These are phyloP conservation scores for Tolypocladium cylindrosporum DNA, from an alignment of 2,329 filamentous ascomycete genomes.

Conservation along the genomic window DNA sequence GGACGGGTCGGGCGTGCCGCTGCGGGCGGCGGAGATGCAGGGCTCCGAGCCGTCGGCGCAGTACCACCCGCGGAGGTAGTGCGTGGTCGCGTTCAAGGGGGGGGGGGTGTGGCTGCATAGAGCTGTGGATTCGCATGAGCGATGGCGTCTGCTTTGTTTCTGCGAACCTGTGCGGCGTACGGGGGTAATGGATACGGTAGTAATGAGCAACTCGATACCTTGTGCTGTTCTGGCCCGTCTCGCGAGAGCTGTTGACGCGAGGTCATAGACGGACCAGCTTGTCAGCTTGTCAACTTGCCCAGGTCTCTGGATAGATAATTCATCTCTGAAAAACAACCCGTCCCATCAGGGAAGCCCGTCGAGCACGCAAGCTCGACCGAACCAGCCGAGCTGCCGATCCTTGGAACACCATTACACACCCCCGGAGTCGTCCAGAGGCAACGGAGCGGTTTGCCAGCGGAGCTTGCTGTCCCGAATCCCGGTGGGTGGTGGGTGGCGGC, in stretches of 20 bases:
- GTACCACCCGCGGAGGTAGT: neutral
- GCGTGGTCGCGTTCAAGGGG: neutral
- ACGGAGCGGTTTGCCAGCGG: no score
- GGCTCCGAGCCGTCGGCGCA: constrained; percentile 1
- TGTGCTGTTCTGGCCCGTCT: no score
- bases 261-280: no score
- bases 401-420: no score
- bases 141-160: neutral
- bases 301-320: no score
- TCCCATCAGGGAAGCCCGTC: no score
- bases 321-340: no score
- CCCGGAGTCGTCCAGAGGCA: no score
- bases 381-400: no score
- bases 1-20: constrained; percentile 4
- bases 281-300: no score
- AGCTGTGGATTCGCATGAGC: neutral
- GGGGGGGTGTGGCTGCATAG: neutral
- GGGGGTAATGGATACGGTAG: neutral
- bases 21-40: constrained; percentile 5
- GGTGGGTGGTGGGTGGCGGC: neutral
- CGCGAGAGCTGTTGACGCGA: neutral
- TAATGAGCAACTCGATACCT: neutral
- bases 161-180: neutral
- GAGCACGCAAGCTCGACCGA: no score
- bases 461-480: neutral